A percentile compares a stretch with the other conserved stretches of the same genome.
Conservation (phyloP, 108 stramenopile genomes). For the Fragilariopsis cylindrus region DNA sequence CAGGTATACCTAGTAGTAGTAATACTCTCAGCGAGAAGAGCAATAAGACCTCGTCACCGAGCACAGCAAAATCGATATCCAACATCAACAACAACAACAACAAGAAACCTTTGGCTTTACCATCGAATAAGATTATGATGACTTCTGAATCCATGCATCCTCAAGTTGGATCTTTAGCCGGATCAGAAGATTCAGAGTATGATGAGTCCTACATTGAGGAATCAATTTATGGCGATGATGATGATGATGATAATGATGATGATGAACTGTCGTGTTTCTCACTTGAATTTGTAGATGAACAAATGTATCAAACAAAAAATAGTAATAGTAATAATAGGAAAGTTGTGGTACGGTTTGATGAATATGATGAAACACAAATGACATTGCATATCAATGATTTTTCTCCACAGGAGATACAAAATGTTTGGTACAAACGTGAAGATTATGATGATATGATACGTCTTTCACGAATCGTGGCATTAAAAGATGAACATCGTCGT, state of each 20-base stretch:
- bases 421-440: neutral
- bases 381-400: slow-evolving; percentile 7
- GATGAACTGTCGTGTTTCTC: neutral
- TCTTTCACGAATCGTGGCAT: neutral
- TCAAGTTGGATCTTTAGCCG: neutral
- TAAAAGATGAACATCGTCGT: neutral
- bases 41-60: neutral
- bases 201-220: neutral
- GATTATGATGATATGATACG: slow-evolving; percentile 3
- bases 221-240: neutral
- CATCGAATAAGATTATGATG: neutral
- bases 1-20: no score
- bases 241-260: neutral
- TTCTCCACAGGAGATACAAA: neutral
- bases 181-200: neutral
- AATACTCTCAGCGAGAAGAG: neutral
- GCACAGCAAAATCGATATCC: neutral
- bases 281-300: neutral
- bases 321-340: neutral
- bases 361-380: neutral
- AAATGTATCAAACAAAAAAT: no score
- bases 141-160: neutral
- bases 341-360: neutral
- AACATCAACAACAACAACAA: neutral
- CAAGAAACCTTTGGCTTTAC: neutral